Base-by-base conservation (phyloP, 2,329 filamentous ascomycete species). In the Neofusicoccum laricinum region DNA sequence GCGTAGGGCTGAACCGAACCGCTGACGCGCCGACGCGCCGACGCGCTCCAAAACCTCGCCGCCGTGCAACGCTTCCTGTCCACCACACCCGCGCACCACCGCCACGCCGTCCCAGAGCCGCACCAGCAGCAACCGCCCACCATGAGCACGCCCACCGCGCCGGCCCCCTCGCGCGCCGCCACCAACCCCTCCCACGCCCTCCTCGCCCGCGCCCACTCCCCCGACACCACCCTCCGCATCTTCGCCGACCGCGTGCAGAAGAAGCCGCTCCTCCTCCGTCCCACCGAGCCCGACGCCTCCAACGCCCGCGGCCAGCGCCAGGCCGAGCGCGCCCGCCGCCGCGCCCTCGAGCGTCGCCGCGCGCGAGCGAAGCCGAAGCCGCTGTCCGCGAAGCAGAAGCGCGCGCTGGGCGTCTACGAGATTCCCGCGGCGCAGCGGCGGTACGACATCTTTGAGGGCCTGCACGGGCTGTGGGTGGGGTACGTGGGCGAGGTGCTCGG, bases 401-500 rank as follows among this genome's bases (percentile, higher is more conserved):
- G 93, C 14, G 80, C 80, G 4, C 82, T 93, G 0, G 86, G 88
- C 11, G 82, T 97, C 15, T 89, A 96, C 78, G 86, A 91, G 11
- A 84, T 97, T 5, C 89, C 90, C 0, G 86, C 86, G 65, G 79
- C 84, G 40, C 86, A 89, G 64, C 85, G 85, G 69, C 88, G 88
- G 67, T 96, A 96, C 72, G 82, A 82, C 4, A 84, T 94, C 36
- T 98, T 95, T 75, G 85, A 88, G 69, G 90, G 90, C 0, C 78
- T 99, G 69, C 87, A 96, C 74, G 77, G 77, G 15, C 81, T 99
- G 67, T 99, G 95, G 95, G 78, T 88, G 41, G 88, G 86, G 2
- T 99, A 99, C 77, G 90, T 95, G 72, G 86, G 88, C 62, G 93
- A 97, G 69, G 81, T 97, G 0, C 78, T 98, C 1, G 90, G 89